phyloP scores from a whole-genome alignment of 257 asterid species.

The Capsicum chinense region DNA sequence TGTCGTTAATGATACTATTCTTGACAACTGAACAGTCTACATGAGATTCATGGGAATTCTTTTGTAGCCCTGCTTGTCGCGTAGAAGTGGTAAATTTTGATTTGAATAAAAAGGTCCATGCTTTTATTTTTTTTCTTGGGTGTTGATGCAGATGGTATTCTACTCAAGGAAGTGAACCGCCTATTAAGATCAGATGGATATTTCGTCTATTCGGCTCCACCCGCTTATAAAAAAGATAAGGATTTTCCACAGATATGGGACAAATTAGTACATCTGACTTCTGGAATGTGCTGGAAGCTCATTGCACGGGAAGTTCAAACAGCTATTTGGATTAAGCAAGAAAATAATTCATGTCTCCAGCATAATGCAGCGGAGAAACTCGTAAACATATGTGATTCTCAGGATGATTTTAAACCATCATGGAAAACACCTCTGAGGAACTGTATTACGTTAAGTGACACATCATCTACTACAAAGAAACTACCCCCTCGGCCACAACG shows the following conservation, averaged over 20 bases:
- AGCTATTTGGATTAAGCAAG: slow-evolving; percentile 82
- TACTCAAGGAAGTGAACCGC: slow-evolving; percentile 85
- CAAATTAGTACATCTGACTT: slow-evolving; percentile 66
- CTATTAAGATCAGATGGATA: slow-evolving; percentile 74
- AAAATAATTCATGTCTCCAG: slow-evolving; percentile 64
- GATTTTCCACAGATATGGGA: slow-evolving; percentile 85
- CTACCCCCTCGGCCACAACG: slow-evolving; percentile 84
- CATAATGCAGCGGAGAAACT: slow-evolving; percentile 56
- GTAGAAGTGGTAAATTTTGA: not conserved
- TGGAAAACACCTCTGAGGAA: slow-evolving; percentile 65
- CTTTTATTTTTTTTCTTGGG: not conserved
- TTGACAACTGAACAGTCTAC: not conserved
- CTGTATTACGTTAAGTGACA: slow-evolving; percentile 45
- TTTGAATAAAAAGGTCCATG: not conserved
- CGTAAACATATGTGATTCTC: slow-evolving; percentile 62
- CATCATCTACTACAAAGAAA: slow-evolving; percentile 41
- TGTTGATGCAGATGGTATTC: slow-evolving; percentile 75
- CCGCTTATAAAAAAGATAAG: slow-evolving; percentile 91
- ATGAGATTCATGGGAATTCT: not conserved
- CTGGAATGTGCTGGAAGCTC: slow-evolving; percentile 98
- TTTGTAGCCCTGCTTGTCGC: not conserved
- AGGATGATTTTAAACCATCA: slow-evolving; percentile 55
- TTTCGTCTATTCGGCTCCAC: slow-evolving; percentile 96
- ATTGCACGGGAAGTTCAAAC: slow-evolving; percentile 90
- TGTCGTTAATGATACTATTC: not conserved